Base-by-base conservation (phyloP, 2,329 filamentous ascomycete species). In the Ophiostoma tasmaniense region DNA sequence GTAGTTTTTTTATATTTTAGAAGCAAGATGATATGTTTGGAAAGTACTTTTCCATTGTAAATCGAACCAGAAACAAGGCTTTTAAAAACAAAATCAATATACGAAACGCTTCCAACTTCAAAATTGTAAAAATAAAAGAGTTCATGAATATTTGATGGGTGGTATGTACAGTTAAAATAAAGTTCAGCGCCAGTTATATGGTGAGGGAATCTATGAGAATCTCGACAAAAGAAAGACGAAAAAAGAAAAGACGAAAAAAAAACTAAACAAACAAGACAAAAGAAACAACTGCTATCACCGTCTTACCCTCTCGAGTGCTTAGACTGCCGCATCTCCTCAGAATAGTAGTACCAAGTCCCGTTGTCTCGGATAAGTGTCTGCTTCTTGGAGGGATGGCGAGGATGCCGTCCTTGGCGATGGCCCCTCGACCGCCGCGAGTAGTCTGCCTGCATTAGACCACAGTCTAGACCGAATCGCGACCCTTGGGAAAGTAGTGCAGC, bases 401-500 rank as follows among this genome's bases (percentile, higher is more conserved):
- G 6, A 25, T 28, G 52, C 22, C 22, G 50, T 13, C 22, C 22
- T 25, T 52, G 10, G 25, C 25, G 11, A 39, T 14, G 37, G 37
- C 37, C 35, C 33, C 22, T 14, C 13, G 52, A 30, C 52, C 25
- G 52, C 52, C 52, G 13, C 52, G 4, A 25, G 52, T 25, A 25
- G 50, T 59, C 52, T 59, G 25, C 30, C 52, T 30, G 52, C 8
- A 59, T 59, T 59, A 30, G 52, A 59, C 52, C 33, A 33, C 30
- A 33, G 33, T 33, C 33, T 64, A 37, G 33, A 64, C 67, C 20
- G 67, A 68, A 50, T 66, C 67, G 20, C 37, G 55, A 14, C 62
- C 35, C 61, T 65, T 68, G 67, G 59, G 61, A 64, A 64, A 35
- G 67, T 68, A 62, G 33, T 61, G 35, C 67, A 28, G 45, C 62